Base-by-base conservation (phyloP, 495 filamentous ascomycete genomes). In the Articulospora tetracladia region DNA sequence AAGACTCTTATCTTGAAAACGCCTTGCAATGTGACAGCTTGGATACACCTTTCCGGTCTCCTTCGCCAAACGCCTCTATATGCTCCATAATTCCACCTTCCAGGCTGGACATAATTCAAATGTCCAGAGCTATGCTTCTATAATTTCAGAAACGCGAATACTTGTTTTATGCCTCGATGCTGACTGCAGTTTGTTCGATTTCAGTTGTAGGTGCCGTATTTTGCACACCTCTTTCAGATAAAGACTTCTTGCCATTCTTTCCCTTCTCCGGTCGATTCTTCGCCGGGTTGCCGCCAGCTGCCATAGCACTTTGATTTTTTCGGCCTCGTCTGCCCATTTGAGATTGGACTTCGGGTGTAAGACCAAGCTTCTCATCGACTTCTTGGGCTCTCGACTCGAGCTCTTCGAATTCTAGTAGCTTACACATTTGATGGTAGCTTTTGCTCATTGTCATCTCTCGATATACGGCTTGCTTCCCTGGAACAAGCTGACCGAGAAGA, bases 401-500 rank as follows among this genome's bases (percentile, higher is more conserved):
- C 51, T 87, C 78, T 8, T 84, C 79, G 44, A 87, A 79, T 23
- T 78, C 78, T 23, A 98, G 70, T 19, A 76, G 69, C 57, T 82
- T 77, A 61, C 88, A 89, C 13, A 84, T 63, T 53, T 87, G 83
- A 10, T 68, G 69, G 65, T 96, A 93, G 53, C 79, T 83, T 72
- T 84, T 89, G 53, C 77, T 78, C 17, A 60, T 50, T 51, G 76
- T 79, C 34, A 93, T 73, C 15, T 72, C 58, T 47, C 73, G 74
- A 72, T 84, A 89, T 0, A 72, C 73, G 32, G 79, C 70, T 51
- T 79, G 69, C 73, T 94, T 97, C 3, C 93, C 91, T 0, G 92
- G 89, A 27, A 98, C 83, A 65, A 97, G 75, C 66, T 95, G 90
- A 27, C 79, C 79, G n/a, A 98, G 81, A 22, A 91, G 74, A 68